Evolutionary conservation across 805 yeast species (phyloP).

Genomic region (Monosporozyma aerobia): DNA sequence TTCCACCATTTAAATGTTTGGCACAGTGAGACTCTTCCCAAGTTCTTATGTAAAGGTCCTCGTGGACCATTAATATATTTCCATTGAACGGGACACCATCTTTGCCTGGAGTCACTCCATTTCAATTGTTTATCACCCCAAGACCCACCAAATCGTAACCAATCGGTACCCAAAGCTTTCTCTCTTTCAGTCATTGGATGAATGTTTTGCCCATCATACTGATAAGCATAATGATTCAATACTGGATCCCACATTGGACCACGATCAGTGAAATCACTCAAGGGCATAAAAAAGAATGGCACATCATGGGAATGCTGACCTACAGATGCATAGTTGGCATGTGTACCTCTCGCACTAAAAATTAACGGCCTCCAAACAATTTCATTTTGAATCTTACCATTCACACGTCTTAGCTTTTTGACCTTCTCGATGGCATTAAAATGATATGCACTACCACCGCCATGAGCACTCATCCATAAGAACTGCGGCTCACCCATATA

Average conservation of each 20-base stretch:
- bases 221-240: conserved; percentile 66
- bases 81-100: conserved; percentile 83
- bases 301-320: conserved; percentile 95
- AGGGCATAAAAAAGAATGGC: conserved; percentile 67
- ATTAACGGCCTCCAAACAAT: conserved; percentile 53
- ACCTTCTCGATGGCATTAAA: conserved; percentile 58
- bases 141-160: conserved; percentile 74
- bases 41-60: conserved; percentile 79
- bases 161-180: conserved; percentile 39
- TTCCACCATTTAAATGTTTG: conserved; percentile 92
- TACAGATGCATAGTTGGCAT: conserved; percentile 91
- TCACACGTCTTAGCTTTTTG: conserved; percentile 66
- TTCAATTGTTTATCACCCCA: conserved; percentile 84
- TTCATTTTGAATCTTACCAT: conserved; percentile 70
- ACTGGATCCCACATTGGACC: conserved; percentile 96
- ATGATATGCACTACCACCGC: conserved; percentile 87
- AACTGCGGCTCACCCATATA: conserved; percentile 69
- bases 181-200: conserved; percentile 30
- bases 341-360: conserved; percentile 91
- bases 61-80: conserved; percentile 85
- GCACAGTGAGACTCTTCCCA: conserved; percentile 63
- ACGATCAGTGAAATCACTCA: conserved; percentile 88
- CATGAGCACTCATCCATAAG: conserved; percentile 97
- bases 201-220: conserved; percentile 48
- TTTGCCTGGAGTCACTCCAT: conserved; percentile 67